Conservation (phyloP, 169 alveolate genomes). For the Perkinsus olseni region DNA sequence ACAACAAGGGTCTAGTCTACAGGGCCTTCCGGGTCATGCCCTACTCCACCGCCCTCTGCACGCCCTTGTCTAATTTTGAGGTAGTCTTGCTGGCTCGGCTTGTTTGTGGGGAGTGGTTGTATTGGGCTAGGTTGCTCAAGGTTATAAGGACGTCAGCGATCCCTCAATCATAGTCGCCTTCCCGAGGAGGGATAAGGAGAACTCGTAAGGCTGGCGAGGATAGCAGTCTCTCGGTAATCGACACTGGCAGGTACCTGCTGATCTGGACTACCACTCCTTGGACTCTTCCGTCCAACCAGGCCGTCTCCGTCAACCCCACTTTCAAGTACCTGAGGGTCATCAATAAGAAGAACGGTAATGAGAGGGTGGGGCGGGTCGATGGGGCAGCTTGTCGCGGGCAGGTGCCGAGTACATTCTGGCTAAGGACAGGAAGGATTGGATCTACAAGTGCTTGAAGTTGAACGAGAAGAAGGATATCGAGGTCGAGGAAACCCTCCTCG, state of each 20-base stretch:
- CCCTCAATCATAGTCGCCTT: constrained; percentile 90
- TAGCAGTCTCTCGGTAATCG: neutral
- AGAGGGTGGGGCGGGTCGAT: neutral
- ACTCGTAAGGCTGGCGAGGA: neutral
- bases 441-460: neutral
- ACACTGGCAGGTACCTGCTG: neutral
- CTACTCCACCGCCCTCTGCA: constrained; percentile 89
- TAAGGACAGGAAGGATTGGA: neutral
- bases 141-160: constrained; percentile 90
- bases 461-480: constrained; percentile 29
- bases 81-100: constrained; percentile 28
- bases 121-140: constrained; percentile 49
- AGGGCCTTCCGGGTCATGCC: constrained; percentile 97
- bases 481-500: constrained; percentile 60
- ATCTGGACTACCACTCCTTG: constrained; percentile 99
- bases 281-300: constrained; percentile 97
- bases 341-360: neutral
- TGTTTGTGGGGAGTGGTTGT: neutral
- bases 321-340: constrained; percentile 54
- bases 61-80: constrained; percentile 96
- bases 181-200: constrained; percentile 59
- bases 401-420: neutral
- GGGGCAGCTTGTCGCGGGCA: neutral
- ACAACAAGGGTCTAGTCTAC: constrained; percentile 83
- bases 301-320: constrained; percentile 85